Base-by-base conservation (phyloP, 2,329 filamentous ascomycete species). In the Massarina eburnea region DNA sequence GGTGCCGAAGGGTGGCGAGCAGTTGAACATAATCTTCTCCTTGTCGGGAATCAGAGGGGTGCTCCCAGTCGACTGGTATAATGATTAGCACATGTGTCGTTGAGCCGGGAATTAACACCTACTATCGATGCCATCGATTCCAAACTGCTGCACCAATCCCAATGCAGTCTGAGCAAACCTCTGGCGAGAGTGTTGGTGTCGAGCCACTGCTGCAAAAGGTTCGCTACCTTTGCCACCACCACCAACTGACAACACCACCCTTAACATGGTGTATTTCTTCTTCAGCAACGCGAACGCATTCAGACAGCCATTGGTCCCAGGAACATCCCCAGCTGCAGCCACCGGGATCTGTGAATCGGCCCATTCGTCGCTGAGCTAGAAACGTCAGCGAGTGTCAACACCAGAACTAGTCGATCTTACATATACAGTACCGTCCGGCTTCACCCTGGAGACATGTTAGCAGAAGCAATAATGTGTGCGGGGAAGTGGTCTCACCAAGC, bases 41-140 rank as follows among this genome's bases (percentile, higher is more conserved):
- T 68, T 91, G 81, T 42, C 82, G 75, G 2, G 76, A 65, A 62
- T 86, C 77, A 43, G 78, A 78, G 2, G 89, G 88, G 57, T 89
- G 87, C 64, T 90, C 84, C 89, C 89, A 94, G 59, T 88, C 85
- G 64, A 94, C 88, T 92, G 36, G 15, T 8, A 35, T n/a, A 8
- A 12, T 29, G 9, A 32, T 67, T 9, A 66, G 54, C 27, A 49
- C 18, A 29, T 10, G 15, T 12, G 24, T 8, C 12, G 7, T 14
- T 7, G 7, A 14, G n/a, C 34, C 27, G 7, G 45, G 37, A 36
- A 35, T 36, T 4, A 18, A 39, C 20, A 60, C 80, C 67, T 73
- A 91, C 88, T 84, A 66, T 94, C 89, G 53, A 94, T 85, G 19
- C 86, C 86, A 62, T 89, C 84, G 8, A 89, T 76, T 1, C 82